A percentile compares a stretch with the other conserved stretches of the same genome.
These are phyloP conservation scores for Pythium periplocum DNA, from an alignment of 352 stramenopile species.

Conservation along the genomic window DNA sequence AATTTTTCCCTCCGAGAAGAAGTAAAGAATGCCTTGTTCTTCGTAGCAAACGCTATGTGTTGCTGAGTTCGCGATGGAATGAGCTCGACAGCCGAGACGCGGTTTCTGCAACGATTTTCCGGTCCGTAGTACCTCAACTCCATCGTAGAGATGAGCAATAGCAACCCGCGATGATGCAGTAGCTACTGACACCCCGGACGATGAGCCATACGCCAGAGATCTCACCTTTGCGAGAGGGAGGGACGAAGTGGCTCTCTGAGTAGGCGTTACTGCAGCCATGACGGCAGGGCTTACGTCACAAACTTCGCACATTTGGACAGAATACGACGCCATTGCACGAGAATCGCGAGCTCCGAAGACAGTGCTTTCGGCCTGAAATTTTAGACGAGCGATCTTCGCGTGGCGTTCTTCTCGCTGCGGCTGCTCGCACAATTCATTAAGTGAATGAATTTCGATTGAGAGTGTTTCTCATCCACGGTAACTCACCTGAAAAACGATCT, in stretches of 20 bases:
- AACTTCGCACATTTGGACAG: conserved; percentile 54
- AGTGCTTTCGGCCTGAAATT: conserved; percentile 41
- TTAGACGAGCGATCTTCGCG: conserved; percentile 49
- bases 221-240: too few relatives aligned
- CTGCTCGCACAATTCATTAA: conserved; percentile 6
- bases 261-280: too few relatives aligned
- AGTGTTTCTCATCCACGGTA: neutral
- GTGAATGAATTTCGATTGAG: too few relatives aligned
- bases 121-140: conserved; percentile 6
- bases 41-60: neutral
- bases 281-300: conserved; percentile 12
- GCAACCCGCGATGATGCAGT: too few relatives aligned
- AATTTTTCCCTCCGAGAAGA: neutral
- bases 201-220: too few relatives aligned
- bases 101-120: neutral
- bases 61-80: too few relatives aligned
- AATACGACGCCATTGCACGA: conserved; percentile 27
- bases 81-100: conserved; percentile 3
- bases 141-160: too few relatives aligned
- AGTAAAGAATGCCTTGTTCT: neutral
- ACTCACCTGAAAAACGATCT: conserved; percentile 47
- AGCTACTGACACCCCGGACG: too few relatives aligned
- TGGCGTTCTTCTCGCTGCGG: conserved; percentile 30
- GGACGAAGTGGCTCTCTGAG: too few relatives aligned
- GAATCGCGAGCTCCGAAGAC: conserved; percentile 10